Percentiles rank a stretch among this genome's conserved stretches.
These are phyloP conservation scores for Pseudogymnoascus sp. DNA, from an alignment of 2,329 filamentous ascomycete genomes.

Conservation along the genomic window DNA sequence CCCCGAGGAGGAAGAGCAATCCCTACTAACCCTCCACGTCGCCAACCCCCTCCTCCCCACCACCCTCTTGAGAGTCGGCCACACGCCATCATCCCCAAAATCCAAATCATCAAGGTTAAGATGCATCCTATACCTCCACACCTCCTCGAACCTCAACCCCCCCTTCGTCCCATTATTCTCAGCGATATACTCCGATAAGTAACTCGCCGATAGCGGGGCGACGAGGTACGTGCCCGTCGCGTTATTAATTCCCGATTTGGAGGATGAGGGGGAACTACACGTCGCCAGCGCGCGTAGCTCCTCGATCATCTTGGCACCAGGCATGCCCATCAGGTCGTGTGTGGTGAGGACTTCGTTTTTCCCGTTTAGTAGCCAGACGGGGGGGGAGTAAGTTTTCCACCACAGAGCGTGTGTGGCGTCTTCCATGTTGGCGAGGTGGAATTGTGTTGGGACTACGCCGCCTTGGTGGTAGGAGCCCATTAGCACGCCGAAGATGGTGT, in stretches of 20 bases:
- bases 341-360: conserved; percentile 68
- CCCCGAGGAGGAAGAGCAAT: neutral
- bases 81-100: conserved; percentile 69
- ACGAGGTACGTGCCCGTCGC: conserved; percentile 57
- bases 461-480: conserved; percentile 83
- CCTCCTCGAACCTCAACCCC: conserved; percentile 57
- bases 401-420: conserved; percentile 66
- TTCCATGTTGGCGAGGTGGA: conserved; percentile 61
- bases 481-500: conserved; percentile 57
- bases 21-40: conserved; percentile 56
- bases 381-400: conserved; percentile 84
- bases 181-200: conserved; percentile 56
- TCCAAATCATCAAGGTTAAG: conserved; percentile 76
- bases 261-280: conserved; percentile 52
- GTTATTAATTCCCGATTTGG: no score
- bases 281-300: conserved; percentile 54
- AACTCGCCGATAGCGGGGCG: conserved; percentile 64
- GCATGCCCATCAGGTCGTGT: conserved; percentile 67
- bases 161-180: conserved; percentile 38
- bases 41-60: conserved; percentile 56
- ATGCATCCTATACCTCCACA: conserved; percentile 63
- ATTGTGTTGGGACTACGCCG: conserved; percentile 68
- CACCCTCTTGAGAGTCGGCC: conserved; percentile 62
- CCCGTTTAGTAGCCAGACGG: conserved; percentile 71
- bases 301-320: conserved; percentile 52